Evolutionary conservation across 2,329 filamentous ascomycete species (phyloP).

Genomic region (Trichoderma sp.): DNA sequence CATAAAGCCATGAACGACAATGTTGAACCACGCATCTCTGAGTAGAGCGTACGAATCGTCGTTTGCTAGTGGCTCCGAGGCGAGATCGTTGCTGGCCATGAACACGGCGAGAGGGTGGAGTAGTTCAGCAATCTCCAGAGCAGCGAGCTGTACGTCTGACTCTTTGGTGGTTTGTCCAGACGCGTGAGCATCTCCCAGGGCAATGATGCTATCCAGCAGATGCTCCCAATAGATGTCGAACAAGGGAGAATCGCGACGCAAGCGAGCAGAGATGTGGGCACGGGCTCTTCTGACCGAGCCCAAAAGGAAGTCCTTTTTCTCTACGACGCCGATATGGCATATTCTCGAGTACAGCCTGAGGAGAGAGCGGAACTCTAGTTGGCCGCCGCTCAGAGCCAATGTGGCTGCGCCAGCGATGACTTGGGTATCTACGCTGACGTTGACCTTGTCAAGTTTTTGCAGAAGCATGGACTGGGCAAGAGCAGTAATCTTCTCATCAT

Average conservation of each 20-base stretch:
- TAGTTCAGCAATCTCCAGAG: slow-evolving; percentile 84
- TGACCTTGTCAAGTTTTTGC: slow-evolving; percentile 92
- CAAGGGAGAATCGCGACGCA: slow-evolving; percentile 70
- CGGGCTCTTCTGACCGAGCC: slow-evolving; percentile 81
- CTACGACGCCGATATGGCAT: slow-evolving; percentile 71
- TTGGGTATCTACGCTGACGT: slow-evolving; percentile 75
- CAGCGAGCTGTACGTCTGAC: slow-evolving; percentile 79
- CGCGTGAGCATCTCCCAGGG: slow-evolving; percentile 83
- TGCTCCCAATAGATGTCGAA: slow-evolving; percentile 85
- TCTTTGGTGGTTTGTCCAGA: slow-evolving; percentile 72
- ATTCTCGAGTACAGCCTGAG: slow-evolving; percentile 82
- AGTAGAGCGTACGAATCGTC: slow-evolving; percentile 75
- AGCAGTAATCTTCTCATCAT: slow-evolving; percentile 90
- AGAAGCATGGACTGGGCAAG: slow-evolving; percentile 92
- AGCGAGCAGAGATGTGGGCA: slow-evolving; percentile 72
- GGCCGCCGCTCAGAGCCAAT: slow-evolving; percentile 75
- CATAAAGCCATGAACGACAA: slow-evolving; percentile 90
- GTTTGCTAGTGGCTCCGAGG: slow-evolving; percentile 53
- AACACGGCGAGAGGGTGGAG: slow-evolving; percentile 86
- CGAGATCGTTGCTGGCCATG: slow-evolving; percentile 68
- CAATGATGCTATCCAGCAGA: slow-evolving; percentile 83
- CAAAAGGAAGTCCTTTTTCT: slow-evolving; percentile 68
- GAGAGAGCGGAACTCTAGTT: slow-evolving; percentile 81
- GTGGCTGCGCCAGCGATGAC: slow-evolving; percentile 83
- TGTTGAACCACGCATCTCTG: slow-evolving; percentile 97